phyloP scores from a whole-genome alignment of 75 land plant genomes.

The Ceratopteris richardii region DNA sequence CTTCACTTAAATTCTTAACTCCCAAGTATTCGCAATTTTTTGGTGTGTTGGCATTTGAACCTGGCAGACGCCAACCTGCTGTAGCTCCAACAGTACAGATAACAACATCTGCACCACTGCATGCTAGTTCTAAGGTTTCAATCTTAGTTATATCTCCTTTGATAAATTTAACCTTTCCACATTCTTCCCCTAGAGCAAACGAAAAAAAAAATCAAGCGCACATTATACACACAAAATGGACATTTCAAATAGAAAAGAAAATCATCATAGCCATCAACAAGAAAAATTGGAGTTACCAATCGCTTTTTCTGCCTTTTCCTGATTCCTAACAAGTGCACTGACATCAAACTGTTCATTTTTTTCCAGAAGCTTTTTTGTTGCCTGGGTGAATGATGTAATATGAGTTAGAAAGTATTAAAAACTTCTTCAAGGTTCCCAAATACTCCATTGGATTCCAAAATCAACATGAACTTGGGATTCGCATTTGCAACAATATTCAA shows the following conservation, averaged over 20 bases:
- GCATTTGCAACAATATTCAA: too few species aligned
- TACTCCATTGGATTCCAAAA: too few species aligned
- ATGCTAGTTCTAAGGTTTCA: conserved; percentile 32
- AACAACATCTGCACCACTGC: conserved; percentile 34
- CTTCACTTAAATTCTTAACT: conserved; percentile 31
- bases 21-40: conserved; percentile 29
- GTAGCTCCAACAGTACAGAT: conserved; percentile 31
- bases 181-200: conserved; percentile 19
- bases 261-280: too few species aligned
- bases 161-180: conserved; percentile 24
- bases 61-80: conserved; percentile 36
- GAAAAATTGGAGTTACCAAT: conserved; percentile 4
- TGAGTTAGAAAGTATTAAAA: too few species aligned
- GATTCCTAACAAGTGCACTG: conserved; percentile 19
- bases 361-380: conserved; percentile 17
- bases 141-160: conserved; percentile 35
- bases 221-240: too few species aligned
- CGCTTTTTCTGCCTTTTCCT: conserved; percentile 21
- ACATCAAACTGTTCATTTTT: conserved; percentile 18
- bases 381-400: conserved; percentile 18
- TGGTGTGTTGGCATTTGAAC: conserved; percentile 23
- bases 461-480: too few species aligned
- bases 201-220: too few species aligned
- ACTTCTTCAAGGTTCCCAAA: too few species aligned
- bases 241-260: too few species aligned